Percentiles rank a stretch among this genome's conserved stretches.
Evolutionary conservation across 208 protist species (phyloP).

Genomic region (Crithidia expoeki): DNA sequence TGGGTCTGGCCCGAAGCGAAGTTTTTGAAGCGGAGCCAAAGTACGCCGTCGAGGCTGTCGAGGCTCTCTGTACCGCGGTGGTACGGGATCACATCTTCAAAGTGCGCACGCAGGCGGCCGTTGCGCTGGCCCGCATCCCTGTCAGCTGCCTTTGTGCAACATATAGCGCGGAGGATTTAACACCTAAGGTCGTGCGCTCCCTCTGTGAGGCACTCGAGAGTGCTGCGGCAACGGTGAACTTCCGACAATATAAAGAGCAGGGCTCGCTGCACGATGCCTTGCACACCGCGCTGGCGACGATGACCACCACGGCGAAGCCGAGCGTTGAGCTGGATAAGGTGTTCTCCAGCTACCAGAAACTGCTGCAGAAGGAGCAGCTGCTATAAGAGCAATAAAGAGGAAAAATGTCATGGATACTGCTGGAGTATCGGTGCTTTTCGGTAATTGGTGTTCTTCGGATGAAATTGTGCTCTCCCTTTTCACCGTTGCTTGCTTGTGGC

Average conservation of each 20-base stretch:
- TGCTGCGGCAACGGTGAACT: conserved; percentile 57
- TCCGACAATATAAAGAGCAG: conserved; percentile 73
- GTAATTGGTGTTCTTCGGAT: no score
- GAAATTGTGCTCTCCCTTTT: no score
- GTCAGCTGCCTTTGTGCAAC: conserved; percentile 31
- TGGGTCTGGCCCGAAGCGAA: conserved; percentile 50
- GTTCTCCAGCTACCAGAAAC: conserved; percentile 44
- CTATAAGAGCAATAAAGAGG: conserved; percentile 29
- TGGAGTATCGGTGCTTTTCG: no score
- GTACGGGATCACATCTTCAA: conserved; percentile 79
- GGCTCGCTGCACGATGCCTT: conserved; percentile 50
- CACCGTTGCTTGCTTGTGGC: no score
- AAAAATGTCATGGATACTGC: no score
- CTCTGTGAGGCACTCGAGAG: conserved; percentile 65
- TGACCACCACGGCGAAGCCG: conserved; percentile 55
- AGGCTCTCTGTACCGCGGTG: conserved; percentile 52
- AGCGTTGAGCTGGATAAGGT: conserved; percentile 65
- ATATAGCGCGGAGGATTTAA: conserved; percentile 47
- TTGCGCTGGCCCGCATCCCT: conserved; percentile 46
- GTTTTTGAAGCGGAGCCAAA: conserved; percentile 77
- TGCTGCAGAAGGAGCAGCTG: conserved; percentile 54
- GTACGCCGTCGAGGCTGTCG: conserved; percentile 50
- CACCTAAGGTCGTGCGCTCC: conserved; percentile 50
- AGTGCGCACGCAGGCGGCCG: conserved; percentile 80
- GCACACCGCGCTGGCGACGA: conserved; percentile 33